Base-by-base conservation (phyloP, 1,284 basidiomycete genomes). In the Laetiporus sulphureus region DNA sequence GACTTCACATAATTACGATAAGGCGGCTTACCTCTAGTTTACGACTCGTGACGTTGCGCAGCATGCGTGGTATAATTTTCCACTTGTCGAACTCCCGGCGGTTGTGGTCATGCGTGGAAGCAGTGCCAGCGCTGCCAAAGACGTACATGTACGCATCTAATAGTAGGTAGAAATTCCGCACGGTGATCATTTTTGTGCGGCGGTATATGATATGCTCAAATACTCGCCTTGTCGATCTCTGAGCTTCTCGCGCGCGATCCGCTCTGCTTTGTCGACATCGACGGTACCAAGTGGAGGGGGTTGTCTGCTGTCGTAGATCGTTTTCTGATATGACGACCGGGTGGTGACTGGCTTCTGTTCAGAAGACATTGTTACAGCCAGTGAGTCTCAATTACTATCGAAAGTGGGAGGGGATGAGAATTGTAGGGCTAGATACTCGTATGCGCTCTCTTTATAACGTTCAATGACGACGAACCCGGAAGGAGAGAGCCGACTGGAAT, bases 51-150 rank as follows among this genome's bases (percentile, higher is more conserved):
- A 75, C 79, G 51, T 88, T 68, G n/a, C 78, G 75, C 33, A 91
- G 71, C 83, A 91, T 83, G 4, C 83, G 76, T 2, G 89, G 88
- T 15, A 85, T 66, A 52, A 87, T 78, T 32, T 69, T 72, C 66
- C 72, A 86, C 48, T 69, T 72, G 30, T 73, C 64, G 42, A 87
- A 71, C 2, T 73, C 78, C 22, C 59, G 63, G 21, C 65, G 62
- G 48, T 86, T 87, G 41, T 71, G 73, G 24, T 57, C 64, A 52
- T 75, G 68, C 4, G 84, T 87, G 12, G 67, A 61, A 43, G 65
- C 63, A 5, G 71, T 72, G 1, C 83, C 83, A 3, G 83, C 83
- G 46, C 71, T 75, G 31, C 78, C 79, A 40, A 69, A 68, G 4
- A 78, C 73, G 48, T 83, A 85, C 57, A 69, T 59, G 61, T 78